phyloP scores from a whole-genome alignment of 495 filamentous ascomycete genomes.

The Penicillium pulvis region DNA sequence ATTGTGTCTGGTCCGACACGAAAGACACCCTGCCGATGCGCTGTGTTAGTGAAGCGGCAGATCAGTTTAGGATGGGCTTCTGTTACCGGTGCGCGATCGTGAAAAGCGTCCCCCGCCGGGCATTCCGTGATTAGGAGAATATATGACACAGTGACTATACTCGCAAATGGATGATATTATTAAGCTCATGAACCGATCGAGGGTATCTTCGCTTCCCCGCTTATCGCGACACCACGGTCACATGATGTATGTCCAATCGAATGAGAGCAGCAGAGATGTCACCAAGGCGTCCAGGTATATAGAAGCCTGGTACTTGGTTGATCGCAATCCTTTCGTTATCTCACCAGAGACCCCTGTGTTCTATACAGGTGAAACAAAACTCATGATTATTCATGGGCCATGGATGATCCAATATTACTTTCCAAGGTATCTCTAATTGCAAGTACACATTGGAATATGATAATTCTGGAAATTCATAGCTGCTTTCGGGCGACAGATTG shows the following conservation, averaged over 20 bases:
- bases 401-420: too few relatives aligned
- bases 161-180: neutral
- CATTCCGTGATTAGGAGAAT: slow-evolving; percentile 13
- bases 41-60: slow-evolving; percentile 7
- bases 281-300: too few relatives aligned
- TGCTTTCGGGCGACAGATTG: too few relatives aligned
- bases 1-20: slow-evolving; percentile 28
- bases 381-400: too few relatives aligned
- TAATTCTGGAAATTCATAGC: too few relatives aligned
- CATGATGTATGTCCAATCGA: slow-evolving; percentile 12
- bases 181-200: neutral
- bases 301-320: too few relatives aligned
- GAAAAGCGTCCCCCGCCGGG: slow-evolving; percentile 20
- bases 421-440: too few relatives aligned
- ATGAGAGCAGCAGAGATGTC: neutral
- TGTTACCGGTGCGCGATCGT: slow-evolving; percentile 27
- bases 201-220: slow-evolving; percentile 14
- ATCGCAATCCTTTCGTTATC: too few relatives aligned
- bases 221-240: slow-evolving; percentile 15
- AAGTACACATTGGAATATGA: too few relatives aligned
- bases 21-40: slow-evolving; percentile 22
- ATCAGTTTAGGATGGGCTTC: neutral
- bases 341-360: too few relatives aligned
- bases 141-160: neutral
- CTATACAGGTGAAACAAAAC: too few relatives aligned